Base-by-base conservation (phyloP, 441 rosid genomes). In the Bruguiera hainesii region DNA sequence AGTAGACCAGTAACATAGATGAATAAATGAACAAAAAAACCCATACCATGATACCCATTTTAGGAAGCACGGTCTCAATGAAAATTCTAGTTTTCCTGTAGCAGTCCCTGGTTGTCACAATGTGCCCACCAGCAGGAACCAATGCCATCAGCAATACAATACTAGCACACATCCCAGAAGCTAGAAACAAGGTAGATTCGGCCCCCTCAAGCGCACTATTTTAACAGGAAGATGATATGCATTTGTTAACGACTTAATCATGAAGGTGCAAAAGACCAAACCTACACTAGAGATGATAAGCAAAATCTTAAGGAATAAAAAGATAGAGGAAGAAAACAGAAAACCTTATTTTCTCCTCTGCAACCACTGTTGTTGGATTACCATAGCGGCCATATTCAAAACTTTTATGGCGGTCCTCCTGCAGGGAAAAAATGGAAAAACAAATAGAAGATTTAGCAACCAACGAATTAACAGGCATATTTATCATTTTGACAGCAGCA, bases 131-230 rank as follows among this genome's bases (percentile, higher is more conserved):
- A 71, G 93, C 91, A 61, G 98, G 98, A 81, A 95, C 98, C 84
- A 95, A 80, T 49, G 99, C 97, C 87, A 90, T 62, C 58, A 95
- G 69, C 98, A 92, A 49, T 64, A 89, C 89, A 29, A 88, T 87
- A 74, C 96, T 95, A 57, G 97, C 99, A 76, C 95, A 92, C 99
- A 92, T 95, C 74, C 99, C 98, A 73, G 99, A 95, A 35, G 99
- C 98, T 90, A 88, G 65, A 74, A 95, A 80, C 84, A 95, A 69
- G 13, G 99, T 95, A 29, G 99, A 89, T 76, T 95, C 98, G 53
- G 98, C 95, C 61, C 98, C 96, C 75, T 95, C 99, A 66, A 95
- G 96, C 5, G 93, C 95, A 86, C 99, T 95, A 57, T 11, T 42
- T 42, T 11, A 61, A 66, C 66, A 10, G 1, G 21, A 52, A 52